phyloP scores from a whole-genome alignment of 495 filamentous ascomycete genomes.

The Talaromyces wortmannii region DNA sequence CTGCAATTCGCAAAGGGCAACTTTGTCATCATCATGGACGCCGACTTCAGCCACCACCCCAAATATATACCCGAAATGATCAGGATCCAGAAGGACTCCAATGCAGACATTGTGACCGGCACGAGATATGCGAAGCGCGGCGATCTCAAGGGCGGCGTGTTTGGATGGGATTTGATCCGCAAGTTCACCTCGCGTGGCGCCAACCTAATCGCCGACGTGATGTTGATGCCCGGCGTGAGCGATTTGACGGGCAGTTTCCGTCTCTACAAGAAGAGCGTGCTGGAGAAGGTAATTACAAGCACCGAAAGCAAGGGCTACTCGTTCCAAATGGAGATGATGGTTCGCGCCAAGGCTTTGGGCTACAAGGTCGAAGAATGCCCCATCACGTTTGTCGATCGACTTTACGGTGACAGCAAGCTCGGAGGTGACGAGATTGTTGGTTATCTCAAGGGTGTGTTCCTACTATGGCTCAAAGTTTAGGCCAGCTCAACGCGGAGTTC shows the following conservation, averaged over 20 bases:
- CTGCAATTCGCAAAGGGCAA: conserved; percentile 81
- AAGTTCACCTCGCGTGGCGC: conserved; percentile 87
- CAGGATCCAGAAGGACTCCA: conserved; percentile 53
- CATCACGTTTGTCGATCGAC: conserved; percentile 89
- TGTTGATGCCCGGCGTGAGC: conserved; percentile 90
- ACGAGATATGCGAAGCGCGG: conserved; percentile 76
- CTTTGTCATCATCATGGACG: conserved; percentile 99
- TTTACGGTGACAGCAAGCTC: conserved; percentile 94
- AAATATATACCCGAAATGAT: conserved; percentile 95
- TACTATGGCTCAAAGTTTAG: conserved; percentile 81
- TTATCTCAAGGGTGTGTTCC: conserved; percentile 90
- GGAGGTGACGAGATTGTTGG: conserved; percentile 96
- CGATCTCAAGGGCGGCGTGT: conserved; percentile 72
- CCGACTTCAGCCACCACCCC: conserved; percentile 97
- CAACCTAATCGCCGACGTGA: conserved; percentile 92
- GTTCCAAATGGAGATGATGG: conserved; percentile 99
- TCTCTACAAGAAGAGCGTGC: conserved; percentile 83
- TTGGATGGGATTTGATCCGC: conserved; percentile 94
- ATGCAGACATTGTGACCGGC: conserved; percentile 94
- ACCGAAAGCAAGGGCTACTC: conserved; percentile 95
- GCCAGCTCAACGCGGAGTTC: neutral
- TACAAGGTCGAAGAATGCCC: conserved; percentile 88
- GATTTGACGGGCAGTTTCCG: conserved; percentile 93
- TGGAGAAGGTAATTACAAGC: conserved; percentile 78
- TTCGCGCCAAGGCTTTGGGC: conserved; percentile 88